Evolutionary conservation across 495 filamentous ascomycete genomes (phyloP).

Genomic region (Haplographium delicatum): DNA sequence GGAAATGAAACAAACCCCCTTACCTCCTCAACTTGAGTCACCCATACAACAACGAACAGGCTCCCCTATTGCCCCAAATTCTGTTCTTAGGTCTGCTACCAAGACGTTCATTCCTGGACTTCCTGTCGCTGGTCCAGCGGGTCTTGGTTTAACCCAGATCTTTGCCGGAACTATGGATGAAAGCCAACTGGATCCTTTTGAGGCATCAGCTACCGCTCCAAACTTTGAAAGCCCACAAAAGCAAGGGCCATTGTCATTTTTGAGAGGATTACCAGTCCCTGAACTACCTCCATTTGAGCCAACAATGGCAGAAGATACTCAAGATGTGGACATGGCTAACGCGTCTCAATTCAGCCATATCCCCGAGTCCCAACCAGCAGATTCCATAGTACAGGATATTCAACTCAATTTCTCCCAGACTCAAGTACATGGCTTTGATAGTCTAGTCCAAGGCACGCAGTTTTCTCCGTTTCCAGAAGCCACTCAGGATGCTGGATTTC

Average conservation of each 20-base stretch:
- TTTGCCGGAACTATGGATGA: constrained; percentile 89
- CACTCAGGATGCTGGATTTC: constrained; percentile 82
- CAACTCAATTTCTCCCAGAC: constrained; percentile 49
- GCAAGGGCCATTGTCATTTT: constrained; percentile 45
- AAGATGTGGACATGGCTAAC: constrained; percentile 60
- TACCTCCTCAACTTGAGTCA: constrained; percentile 36
- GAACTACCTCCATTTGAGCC: constrained; percentile 37
- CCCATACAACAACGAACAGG: constrained; percentile 23
- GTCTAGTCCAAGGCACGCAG: constrained; percentile 49
- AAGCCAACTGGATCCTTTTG: constrained; percentile 21
- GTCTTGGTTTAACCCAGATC: constrained; percentile 79
- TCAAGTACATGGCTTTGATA: constrained; percentile 47
- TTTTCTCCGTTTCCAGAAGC: constrained; percentile 58
- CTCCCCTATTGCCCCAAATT: constrained; percentile 45
- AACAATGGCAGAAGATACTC: constrained; percentile 42
- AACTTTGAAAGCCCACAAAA: constrained; percentile 3
- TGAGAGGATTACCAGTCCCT: constrained; percentile 48
- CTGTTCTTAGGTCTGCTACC: constrained; percentile 49
- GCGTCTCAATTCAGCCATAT: constrained; percentile 37
- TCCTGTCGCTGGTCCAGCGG: constrained; percentile 47
- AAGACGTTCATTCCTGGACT: constrained; percentile 58
- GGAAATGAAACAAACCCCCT: constrained; percentile 44
- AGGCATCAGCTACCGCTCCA: neutral
- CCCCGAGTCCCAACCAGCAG: constrained; percentile 31
- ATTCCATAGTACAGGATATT: constrained; percentile 39